These are phyloP conservation scores for Leishmania mexicana DNA, from an alignment of 208 protist genomes.

Conservation along the genomic window DNA sequence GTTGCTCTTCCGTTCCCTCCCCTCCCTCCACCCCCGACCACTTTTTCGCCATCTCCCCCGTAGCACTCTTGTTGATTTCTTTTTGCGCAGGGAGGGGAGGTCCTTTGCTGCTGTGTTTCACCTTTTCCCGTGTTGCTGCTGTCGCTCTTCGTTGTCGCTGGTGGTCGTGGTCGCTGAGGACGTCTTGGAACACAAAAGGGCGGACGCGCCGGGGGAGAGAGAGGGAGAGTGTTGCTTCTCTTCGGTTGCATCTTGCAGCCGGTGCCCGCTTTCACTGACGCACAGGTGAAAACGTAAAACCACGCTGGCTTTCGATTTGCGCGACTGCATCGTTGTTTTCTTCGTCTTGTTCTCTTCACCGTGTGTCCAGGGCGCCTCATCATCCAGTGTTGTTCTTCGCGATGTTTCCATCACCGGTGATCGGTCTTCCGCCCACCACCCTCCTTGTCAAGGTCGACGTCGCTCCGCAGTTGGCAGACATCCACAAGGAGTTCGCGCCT, in stretches of 20 bases:
- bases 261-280: background rate
- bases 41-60: too few relatives aligned
- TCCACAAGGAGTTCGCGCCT: constrained; percentile 35
- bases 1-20: background rate
- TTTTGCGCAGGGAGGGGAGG: too few relatives aligned
- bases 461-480: constrained; percentile 29
- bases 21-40: background rate
- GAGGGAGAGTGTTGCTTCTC: background rate
- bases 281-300: background rate
- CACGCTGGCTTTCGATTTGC: background rate
- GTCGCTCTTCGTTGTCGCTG: background rate
- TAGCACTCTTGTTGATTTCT: background rate
- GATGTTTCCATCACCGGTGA: constrained; percentile 14
- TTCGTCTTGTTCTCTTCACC: background rate
- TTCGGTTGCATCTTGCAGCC: background rate
- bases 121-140: background rate
- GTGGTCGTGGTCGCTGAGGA: background rate
- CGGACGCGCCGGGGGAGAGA: background rate
- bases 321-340: background rate
- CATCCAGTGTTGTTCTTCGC: background rate
- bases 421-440: constrained; percentile 22
- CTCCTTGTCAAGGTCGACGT: constrained; percentile 30
- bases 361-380: background rate
- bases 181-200: too few relatives aligned
- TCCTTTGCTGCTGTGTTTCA: background rate